phyloP scores from a whole-genome alignment of 2,329 filamentous ascomycete species.

The Mycogone perniciosa region DNA sequence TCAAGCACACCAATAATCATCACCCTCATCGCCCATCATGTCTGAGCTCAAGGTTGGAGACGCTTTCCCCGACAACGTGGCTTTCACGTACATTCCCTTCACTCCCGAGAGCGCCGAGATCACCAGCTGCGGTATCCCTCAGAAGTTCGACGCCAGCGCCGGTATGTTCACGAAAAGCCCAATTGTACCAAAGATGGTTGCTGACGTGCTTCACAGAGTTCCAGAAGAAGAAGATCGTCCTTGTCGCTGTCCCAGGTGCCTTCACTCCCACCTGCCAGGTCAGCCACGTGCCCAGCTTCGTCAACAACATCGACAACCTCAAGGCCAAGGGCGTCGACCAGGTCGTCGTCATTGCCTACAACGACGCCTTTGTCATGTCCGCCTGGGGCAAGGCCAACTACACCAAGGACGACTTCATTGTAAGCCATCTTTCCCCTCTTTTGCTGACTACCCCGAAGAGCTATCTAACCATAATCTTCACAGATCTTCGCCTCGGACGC shows the following conservation, averaged over 20 bases:
- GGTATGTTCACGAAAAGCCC: slow-evolving; percentile 33
- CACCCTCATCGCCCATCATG: slow-evolving; percentile 28
- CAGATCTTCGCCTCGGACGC: slow-evolving; percentile 71
- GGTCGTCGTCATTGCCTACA: slow-evolving; percentile 74
- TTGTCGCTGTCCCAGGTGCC: slow-evolving; percentile 58
- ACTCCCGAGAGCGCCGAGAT: slow-evolving; percentile 61
- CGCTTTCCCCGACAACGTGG: slow-evolving; percentile 71
- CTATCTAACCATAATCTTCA: neutral
- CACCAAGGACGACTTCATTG: slow-evolving; percentile 60
- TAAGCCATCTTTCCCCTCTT: slow-evolving; percentile 27
- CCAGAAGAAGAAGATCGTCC: slow-evolving; percentile 49
- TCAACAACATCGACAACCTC: slow-evolving; percentile 63
- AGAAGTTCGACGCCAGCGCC: slow-evolving; percentile 73
- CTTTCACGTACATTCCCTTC: slow-evolving; percentile 80
- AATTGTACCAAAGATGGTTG: neutral
- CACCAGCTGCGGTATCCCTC: slow-evolving; percentile 70
- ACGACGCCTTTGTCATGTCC: slow-evolving; percentile 82
- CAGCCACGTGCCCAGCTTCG: slow-evolving; percentile 74
- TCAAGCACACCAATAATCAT: too few relatives aligned
- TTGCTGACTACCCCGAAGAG: neutral
- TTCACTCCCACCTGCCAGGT: slow-evolving; percentile 85
- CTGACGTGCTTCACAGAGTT: slow-evolving; percentile 35
- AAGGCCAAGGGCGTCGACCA: slow-evolving; percentile 76
- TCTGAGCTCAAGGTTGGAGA: slow-evolving; percentile 73
- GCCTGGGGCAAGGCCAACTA: slow-evolving; percentile 87